Evolutionary conservation across 768 basidiomycete genomes (phyloP).

Genomic region (Boletus reticuloceps): DNA sequence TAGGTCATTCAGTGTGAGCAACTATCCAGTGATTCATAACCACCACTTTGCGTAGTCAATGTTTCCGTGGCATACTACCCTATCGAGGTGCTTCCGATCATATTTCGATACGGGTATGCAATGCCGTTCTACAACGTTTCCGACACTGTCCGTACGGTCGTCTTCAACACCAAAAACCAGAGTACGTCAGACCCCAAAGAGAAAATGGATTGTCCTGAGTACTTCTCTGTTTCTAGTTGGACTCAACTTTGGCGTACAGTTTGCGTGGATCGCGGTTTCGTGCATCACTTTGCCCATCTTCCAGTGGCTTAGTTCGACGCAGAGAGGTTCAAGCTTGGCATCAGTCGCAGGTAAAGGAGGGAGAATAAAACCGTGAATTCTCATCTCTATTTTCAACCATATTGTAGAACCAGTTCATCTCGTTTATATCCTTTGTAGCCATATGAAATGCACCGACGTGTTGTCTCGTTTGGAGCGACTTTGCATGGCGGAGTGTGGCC

Average conservation of each 20-base stretch:
- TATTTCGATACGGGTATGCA: conserved; percentile 68
- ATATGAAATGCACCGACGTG: neutral
- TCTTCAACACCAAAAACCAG: conserved; percentile 65
- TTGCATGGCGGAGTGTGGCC: neutral
- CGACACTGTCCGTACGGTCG: conserved; percentile 53
- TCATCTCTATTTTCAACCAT: neutral
- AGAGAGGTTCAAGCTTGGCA: conserved; percentile 23
- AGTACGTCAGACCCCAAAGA: conserved; percentile 36
- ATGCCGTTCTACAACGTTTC: conserved; percentile 74
- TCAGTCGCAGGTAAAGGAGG: conserved; percentile 11
- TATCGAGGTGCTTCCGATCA: conserved; percentile 50
- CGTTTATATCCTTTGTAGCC: neutral
- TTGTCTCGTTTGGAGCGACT: neutral
- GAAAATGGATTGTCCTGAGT: neutral
- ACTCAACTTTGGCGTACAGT: conserved; percentile 56
- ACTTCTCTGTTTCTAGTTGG: conserved; percentile 43
- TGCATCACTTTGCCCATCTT: conserved; percentile 51
- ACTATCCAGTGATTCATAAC: neutral
- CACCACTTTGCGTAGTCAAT: conserved; percentile 39
- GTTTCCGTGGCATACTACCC: conserved; percentile 59
- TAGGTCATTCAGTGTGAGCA: conserved; percentile 15
- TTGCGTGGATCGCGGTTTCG: conserved; percentile 56
- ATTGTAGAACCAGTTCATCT: neutral
- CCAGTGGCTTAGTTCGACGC: conserved; percentile 40
- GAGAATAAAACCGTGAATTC: neutral